Evolutionary conservation across 2,329 filamentous ascomycete genomes (phyloP), one percentile per base, ranked within the genome.

Genomic region (Teratosphaeria viscida): DNA sequence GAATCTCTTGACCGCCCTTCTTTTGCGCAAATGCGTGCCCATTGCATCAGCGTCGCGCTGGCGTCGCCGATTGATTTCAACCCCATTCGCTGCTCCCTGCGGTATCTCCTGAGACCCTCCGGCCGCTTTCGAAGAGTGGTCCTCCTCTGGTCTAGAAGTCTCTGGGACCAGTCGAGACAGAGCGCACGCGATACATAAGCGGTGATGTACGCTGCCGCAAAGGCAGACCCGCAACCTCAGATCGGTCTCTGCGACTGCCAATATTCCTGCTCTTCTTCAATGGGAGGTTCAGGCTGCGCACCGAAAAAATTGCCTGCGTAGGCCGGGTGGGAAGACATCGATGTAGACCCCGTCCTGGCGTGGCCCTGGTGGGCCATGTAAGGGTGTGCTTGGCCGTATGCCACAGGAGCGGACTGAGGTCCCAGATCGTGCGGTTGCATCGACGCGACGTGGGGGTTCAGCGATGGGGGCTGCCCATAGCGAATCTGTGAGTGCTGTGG

Each of bases 351-450:
- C 7, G 43, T n/a, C 19, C 47, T 37, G 7, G 16, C 23, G 3
- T 35, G 54, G 19, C 26, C 57, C 23, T 55, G 57, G 3, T 55
- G 39, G 35, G 47, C 55, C 16, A 49, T 26, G 37, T 59, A 59
- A 26, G 57, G 27, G 19, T 49, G 23, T 14, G 57, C 35, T 47
- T 58, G 57, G 14, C 34, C 19, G 27, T 27, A 54, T 43, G n/a
- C 27, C 4, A 57, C 55, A 10, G 58, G 58, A 12, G 58, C 55
- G 54, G 58, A 57, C 11, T 57, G 55, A 19, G 58, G 58, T 29
- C 32, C 58, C 5, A 47, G 11, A 5, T 57, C 26, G 16, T 60
- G 58, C 19, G 29, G 52, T 58, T 37, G 54, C 19, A 60, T 52
- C 6, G 49, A 23, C 1, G 57, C 23, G 37, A 34, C 55, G 11